Conservation (phyloP, 2,329 filamentous ascomycete genomes). For the Scleromitrula shiraiana region DNA sequence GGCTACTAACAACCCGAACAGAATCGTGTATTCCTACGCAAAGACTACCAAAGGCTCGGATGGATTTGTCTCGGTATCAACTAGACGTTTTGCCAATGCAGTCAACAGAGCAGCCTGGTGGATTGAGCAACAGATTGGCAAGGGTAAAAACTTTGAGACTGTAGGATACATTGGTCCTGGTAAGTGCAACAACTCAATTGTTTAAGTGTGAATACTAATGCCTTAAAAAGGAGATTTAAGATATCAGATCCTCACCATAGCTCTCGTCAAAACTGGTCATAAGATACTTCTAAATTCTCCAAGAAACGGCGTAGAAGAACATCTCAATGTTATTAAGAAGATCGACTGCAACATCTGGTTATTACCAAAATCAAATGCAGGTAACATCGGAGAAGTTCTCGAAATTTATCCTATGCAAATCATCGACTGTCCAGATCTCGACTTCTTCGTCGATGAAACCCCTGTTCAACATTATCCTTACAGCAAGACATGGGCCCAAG, state of each 20-base stretch:
- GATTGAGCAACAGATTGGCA: conserved; percentile 17
- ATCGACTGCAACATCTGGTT: conserved; percentile 4
- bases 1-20: conserved; percentile 1
- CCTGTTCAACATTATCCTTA: conserved; percentile 9
- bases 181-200: neutral
- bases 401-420: neutral
- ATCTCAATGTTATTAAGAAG: conserved; percentile 7
- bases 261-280: conserved; percentile 3
- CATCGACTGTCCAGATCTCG: conserved; percentile 4
- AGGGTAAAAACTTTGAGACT: conserved; percentile 7
- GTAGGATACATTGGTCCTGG: conserved; percentile 10
- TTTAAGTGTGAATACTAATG: too few species aligned
- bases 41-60: conserved; percentile 3
- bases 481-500: conserved; percentile 22
- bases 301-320: conserved; percentile 3
- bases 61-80: conserved; percentile 14
- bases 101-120: conserved; percentile 16
- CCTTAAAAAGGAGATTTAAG: conserved; percentile 4
- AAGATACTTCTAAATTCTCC: conserved; percentile 6
- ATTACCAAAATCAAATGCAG: neutral
- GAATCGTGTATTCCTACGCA: neutral
- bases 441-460: conserved; percentile 3
- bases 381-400: conserved; percentile 1
- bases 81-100: conserved; percentile 14
- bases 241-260: conserved; percentile 5